Base-by-base conservation (phyloP, 179 eudicot genomes). In the Beta macrorhiza region DNA sequence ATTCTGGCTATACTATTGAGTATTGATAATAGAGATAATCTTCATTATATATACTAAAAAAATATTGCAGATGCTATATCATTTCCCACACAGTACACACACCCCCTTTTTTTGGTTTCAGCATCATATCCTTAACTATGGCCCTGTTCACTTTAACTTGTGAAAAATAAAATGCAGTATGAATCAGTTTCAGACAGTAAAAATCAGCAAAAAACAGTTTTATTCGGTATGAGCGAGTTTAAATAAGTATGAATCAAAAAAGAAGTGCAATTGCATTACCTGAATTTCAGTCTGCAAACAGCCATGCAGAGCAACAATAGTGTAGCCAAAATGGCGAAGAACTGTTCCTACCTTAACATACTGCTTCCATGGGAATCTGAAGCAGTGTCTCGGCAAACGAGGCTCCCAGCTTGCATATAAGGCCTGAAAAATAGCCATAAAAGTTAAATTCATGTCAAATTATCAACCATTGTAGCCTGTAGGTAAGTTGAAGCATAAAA, bases 381-480 rank as follows among this genome's bases (percentile, higher is more conserved):
- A 81, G 72, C 84, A 75, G 77, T 69, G 37, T 75, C 87, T 79
- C 22, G 89, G 76, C 14, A 62, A 57, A n/a, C 90, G 68, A 2
- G 89, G 90, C 63, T 88, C 90, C 90, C 90, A 88, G 80, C 90
- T 86, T 67, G 90, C 90, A 79, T 88, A 88, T 75, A 83, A 80
- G 57, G 90, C 90, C 90, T 88, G 73, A 37, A 37, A 37, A 37
- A 0, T 37, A 37, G 25, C 42, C 42, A 37, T 37, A 37, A 2
- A 37, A 37, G 42, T 65, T 13, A 1, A 32, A 65, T n/a, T 32
- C 16, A 1, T 67, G 15, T 11, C 17, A 8, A 42, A 4, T 14
- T 15, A 61, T n/a, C 7, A 61, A 69, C n/a, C 20, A n/a, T 20
- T 47, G 42, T 37, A 32, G 37, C 37, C 37, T 15, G 1, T 45